Conservation (phyloP, 208 protist genomes). For the Pavlovales sp. region DNA sequence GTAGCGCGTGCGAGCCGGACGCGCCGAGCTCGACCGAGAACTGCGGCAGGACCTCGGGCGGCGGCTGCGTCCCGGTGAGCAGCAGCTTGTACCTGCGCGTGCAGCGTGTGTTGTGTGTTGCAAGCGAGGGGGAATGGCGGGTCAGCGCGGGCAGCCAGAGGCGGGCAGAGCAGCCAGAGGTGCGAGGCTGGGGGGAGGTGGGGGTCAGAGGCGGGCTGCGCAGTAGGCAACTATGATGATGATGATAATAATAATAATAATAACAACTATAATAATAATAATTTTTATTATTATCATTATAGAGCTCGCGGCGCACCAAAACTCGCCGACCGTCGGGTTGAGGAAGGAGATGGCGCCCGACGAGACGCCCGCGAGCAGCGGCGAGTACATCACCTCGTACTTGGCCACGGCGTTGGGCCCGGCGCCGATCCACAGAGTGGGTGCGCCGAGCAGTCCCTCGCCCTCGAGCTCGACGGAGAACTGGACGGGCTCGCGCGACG, state of each 20-base stretch:
- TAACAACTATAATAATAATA: no score
- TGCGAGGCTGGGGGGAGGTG: no score
- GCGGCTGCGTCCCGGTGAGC: conserved; percentile 71
- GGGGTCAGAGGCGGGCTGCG: no score
- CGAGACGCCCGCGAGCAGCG: conserved; percentile 69
- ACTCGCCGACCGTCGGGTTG: conserved; percentile 81
- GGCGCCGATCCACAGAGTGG: conserved; percentile 66
- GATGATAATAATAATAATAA: no score
- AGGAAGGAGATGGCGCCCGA: conserved; percentile 75
- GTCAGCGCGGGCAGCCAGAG: no score
- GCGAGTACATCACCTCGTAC: conserved; percentile 77
- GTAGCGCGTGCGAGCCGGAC: conserved; percentile 48
- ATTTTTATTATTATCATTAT: no score
- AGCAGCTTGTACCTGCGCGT: conserved; percentile 78
- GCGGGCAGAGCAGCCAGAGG: no score
- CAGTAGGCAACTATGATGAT: no score
- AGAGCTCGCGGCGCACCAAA: no score
- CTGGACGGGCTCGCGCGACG: conserved; percentile 65
- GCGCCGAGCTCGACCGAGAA: conserved; percentile 73
- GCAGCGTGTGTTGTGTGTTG: no score
- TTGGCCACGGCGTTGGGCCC: conserved; percentile 47
- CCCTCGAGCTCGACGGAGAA: conserved; percentile 69
- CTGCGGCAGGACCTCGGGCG: conserved; percentile 65
- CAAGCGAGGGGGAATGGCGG: no score
- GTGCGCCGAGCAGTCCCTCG: conserved; percentile 72